Percentiles rank a stretch among this genome's conserved stretches.
Evolutionary conservation across 176 grass and related monocot genomes (phyloP).

Genomic region (Typha latifolia): DNA sequence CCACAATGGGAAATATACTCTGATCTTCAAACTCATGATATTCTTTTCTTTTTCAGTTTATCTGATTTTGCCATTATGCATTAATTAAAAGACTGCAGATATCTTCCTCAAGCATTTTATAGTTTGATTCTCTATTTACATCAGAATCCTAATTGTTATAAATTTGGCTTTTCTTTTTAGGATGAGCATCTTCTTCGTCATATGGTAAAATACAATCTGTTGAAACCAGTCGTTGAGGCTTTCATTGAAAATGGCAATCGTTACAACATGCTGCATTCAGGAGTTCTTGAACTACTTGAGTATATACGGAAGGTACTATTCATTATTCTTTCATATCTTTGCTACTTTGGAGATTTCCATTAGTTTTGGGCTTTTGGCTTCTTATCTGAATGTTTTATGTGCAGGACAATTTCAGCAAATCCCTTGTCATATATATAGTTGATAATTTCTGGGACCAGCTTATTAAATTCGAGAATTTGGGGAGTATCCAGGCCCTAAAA

Average conservation of each 20-base stretch:
- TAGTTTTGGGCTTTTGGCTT: not conserved
- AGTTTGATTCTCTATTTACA: not conserved
- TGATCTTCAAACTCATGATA: no score
- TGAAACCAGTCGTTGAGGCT: conserved; percentile 64
- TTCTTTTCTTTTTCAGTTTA: no score
- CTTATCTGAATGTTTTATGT: conserved; percentile 19
- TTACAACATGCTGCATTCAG: conserved; percentile 82
- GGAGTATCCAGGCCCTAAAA: conserved; percentile 53
- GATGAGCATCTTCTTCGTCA: conserved; percentile 68
- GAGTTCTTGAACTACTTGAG: conserved; percentile 66
- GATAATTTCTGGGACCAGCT: conserved; percentile 60
- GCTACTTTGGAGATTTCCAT: not conserved
- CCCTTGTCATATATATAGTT: conserved; percentile 47
- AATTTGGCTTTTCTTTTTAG: conserved; percentile 18
- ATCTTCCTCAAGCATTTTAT: not conserved
- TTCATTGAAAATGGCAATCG: conserved; percentile 70
- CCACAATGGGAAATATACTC: no score
- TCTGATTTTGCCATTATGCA: no score
- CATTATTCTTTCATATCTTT: conserved; percentile 8
- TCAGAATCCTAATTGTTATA: not conserved
- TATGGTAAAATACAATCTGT: conserved; percentile 61
- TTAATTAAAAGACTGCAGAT: no score
- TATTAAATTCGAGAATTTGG: conserved; percentile 44
- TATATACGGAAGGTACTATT: conserved; percentile 66
- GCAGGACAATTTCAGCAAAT: conserved; percentile 58